Evolutionary conservation across 805 yeast species (phyloP), one percentile per base, ranked within the genome.

Genomic region (Starmera amethionina): DNA sequence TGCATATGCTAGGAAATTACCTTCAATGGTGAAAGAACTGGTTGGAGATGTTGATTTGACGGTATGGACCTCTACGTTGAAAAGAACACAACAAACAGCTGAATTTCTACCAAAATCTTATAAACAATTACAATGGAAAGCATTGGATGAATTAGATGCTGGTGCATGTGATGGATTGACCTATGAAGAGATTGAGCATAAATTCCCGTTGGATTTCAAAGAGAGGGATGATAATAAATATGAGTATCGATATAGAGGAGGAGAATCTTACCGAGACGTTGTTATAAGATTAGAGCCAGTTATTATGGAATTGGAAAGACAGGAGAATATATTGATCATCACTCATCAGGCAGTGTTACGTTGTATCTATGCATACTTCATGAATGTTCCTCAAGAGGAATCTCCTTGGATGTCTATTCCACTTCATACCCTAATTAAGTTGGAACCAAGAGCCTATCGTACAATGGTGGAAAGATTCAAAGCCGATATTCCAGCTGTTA

Each of bases 361-460:
- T 54, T 93, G 99, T 58, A 80, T 93, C 39, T 93, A 93, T 62
- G 97, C 98, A 8, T 93, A 93, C 62, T 93, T 89, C 58, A 93
- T 93, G 97, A 90, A 93, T 58, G 95, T 93, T 15, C 96, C 97
- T 5, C 97, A 90, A 60, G 96, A 90, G 52, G 90, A 87, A 59
- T 77, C 89, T 43, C 99, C 99, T 5, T 93, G 98, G 98, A 88
- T 93, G 96, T 86, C 94, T 32, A 94, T 93, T 43, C 99, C 99
- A 6, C 67, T 93, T 52, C 99, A 93, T 58, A 93, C 98, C 0
- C 66, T 93, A 58, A 93, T 93, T 54, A 83, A 87, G 56, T 68
- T 93, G 46, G 97, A 93, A 59, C 96, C 97, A n/a, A 72, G 95
- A 42, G 96, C 98, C 0, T 89, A 86, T 55, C 81, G 80, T 38